Conservation (phyloP, 2,329 filamentous ascomycete species). For the Aureobasidium sp. region DNA sequence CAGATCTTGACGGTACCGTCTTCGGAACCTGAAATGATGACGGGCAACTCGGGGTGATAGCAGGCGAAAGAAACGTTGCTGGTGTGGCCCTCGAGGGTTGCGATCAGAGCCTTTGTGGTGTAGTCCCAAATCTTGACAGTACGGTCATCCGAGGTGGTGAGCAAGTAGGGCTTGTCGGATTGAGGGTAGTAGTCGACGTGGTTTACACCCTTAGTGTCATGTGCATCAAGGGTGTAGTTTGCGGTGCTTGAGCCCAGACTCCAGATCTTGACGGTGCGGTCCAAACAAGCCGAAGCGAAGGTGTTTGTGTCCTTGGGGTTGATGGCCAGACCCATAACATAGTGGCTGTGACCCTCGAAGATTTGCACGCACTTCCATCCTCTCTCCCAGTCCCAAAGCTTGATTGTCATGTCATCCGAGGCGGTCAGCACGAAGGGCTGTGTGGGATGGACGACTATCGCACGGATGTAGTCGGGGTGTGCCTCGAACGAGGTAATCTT, state of each 20-base stretch:
- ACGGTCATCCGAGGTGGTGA: constrained; percentile 92
- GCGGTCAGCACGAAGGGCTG: constrained; percentile 94
- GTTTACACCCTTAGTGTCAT: constrained; percentile 96
- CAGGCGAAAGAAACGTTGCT: constrained; percentile 98
- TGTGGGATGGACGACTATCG: constrained; percentile 89
- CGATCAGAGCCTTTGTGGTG: constrained; percentile 94
- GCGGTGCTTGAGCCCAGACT: constrained; percentile 86
- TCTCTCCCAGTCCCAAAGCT: constrained; percentile 98
- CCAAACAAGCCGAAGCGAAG: constrained; percentile 72
- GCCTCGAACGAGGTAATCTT: constrained; percentile 97
- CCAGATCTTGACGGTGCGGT: constrained; percentile 97
- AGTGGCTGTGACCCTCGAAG: constrained; percentile 93
- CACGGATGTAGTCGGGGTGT: constrained; percentile 96
- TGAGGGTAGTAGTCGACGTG: constrained; percentile 82
- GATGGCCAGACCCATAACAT: constrained; percentile 93
- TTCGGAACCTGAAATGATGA: constrained; percentile 96
- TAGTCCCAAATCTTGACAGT: constrained; percentile 99
- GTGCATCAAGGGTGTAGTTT: constrained; percentile 94
- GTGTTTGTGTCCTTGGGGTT: constrained; percentile 83
- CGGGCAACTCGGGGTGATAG: constrained; percentile 91
- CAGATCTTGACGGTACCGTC: constrained; percentile 97
- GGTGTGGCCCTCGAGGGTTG: constrained; percentile 91
- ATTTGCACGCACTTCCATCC: constrained; percentile 96
- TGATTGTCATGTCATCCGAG: constrained; percentile 97
- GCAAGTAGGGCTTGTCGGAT: constrained; percentile 69